Evolutionary conservation across 164 flowering plant species (phyloP).

Genomic region (Taxillus chinensis): DNA sequence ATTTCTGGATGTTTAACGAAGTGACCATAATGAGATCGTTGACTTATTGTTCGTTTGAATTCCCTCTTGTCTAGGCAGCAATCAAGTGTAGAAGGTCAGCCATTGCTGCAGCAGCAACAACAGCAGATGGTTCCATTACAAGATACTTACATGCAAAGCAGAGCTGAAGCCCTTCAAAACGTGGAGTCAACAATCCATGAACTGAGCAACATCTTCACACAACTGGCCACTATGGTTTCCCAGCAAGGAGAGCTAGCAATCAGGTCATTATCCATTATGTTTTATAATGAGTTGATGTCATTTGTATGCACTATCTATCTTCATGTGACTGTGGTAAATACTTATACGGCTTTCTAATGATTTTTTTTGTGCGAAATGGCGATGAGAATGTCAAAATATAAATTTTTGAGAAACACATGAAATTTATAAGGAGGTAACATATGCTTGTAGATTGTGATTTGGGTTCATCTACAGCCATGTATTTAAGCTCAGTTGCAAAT

Average conservation of each 20-base stretch:
- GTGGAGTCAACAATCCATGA: conserved; percentile 97
- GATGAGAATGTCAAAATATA: too few species aligned
- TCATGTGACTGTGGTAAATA: too few species aligned
- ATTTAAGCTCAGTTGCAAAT: too few species aligned
- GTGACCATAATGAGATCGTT: neutral
- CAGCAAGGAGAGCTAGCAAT: conserved; percentile 98
- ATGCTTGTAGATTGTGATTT: neutral
- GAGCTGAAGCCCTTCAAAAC: conserved; percentile 97
- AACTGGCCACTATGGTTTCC: conserved; percentile 93
- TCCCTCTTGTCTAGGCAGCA: conserved; percentile 40
- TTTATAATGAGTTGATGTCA: too few species aligned
- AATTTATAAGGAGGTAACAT: neutral
- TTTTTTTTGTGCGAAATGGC: too few species aligned
- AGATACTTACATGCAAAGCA: conserved; percentile 95
- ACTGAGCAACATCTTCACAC: conserved; percentile 77
- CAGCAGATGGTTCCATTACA: conserved; percentile 83
- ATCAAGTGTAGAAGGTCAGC: conserved; percentile 58
- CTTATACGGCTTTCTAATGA: too few species aligned
- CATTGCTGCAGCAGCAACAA: conserved; percentile 53
- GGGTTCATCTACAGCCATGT: too few species aligned
- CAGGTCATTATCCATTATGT: conserved; percentile 31
- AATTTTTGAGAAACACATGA: too few species aligned
- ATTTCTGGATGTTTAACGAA: too few species aligned
- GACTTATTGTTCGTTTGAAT: neutral
- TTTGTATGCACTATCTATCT: too few species aligned